Evolutionary conservation across 1,284 basidiomycete genomes (phyloP).

Genomic region (Microbotryum intermedium): DNA sequence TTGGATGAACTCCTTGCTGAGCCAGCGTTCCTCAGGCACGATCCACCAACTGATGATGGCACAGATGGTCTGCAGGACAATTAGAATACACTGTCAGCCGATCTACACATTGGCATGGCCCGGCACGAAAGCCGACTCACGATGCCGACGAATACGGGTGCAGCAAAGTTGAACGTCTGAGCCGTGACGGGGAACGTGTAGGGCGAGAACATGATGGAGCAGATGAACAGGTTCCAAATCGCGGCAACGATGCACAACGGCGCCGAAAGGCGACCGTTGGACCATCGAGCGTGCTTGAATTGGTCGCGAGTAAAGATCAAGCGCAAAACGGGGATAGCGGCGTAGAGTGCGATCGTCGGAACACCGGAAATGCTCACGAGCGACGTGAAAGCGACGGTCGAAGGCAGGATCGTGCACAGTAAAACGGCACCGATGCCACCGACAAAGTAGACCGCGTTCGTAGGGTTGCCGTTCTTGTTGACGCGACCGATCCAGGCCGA

Average conservation of each 20-base stretch:
- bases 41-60: constrained; percentile 65
- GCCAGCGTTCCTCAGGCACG: constrained; percentile 64
- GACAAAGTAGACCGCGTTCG: constrained; percentile 41
- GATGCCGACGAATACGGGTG: constrained; percentile 58
- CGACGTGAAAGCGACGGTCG: constrained; percentile 73
- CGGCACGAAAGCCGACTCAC: too few species aligned
- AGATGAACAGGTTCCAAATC: constrained; percentile 51
- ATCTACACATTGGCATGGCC: too few species aligned
- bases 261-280: constrained; percentile 54
- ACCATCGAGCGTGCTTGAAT: constrained; percentile 62
- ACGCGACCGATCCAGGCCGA: constrained; percentile 68
- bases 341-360: constrained; percentile 71
- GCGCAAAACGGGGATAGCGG: constrained; percentile 60
- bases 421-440: constrained; percentile 49
- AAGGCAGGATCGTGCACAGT: constrained; percentile 71
- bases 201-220: constrained; percentile 57
- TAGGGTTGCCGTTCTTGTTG: constrained; percentile 57
- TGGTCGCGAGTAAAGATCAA: constrained; percentile 59
- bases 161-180: constrained; percentile 61
- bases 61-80: constrained; percentile 50
- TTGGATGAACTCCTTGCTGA: constrained; percentile 43
- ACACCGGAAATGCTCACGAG: constrained; percentile 68
- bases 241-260: constrained; percentile 58
- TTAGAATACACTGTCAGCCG: too few species aligned
- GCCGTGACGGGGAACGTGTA: constrained; percentile 67